phyloP scores from a whole-genome alignment of 306 rosid genomes.

The Prinsepia uniflora region DNA sequence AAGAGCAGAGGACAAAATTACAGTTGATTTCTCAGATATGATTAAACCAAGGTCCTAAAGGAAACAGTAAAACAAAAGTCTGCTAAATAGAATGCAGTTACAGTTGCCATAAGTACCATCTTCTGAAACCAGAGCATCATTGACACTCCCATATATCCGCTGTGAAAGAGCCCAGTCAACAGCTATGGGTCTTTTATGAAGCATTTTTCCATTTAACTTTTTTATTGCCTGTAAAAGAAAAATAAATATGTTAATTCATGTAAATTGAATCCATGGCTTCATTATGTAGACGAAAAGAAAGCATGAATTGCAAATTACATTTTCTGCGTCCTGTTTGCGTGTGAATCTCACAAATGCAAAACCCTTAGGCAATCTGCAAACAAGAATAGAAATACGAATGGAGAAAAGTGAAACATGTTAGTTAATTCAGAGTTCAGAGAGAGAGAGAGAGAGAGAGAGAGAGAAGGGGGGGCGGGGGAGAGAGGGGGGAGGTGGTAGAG shows the following conservation, averaged over 20 bases:
- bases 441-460: background rate
- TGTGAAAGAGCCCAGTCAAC: constrained; percentile 97
- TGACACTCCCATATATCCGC: constrained; percentile 58
- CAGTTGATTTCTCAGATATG: background rate
- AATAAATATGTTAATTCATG: constrained; percentile 13
- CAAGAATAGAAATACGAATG: constrained; percentile 12
- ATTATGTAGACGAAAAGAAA: constrained; percentile 18
- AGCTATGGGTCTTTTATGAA: constrained; percentile 75
- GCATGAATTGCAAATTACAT: constrained; percentile 39
- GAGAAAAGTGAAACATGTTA: constrained; percentile 5
- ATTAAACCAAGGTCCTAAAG: background rate
- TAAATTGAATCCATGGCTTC: constrained; percentile 17
- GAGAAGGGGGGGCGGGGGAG: constrained; percentile 8
- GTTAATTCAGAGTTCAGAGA: background rate
- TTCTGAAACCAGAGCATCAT: constrained; percentile 42
- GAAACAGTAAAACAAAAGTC: background rate
- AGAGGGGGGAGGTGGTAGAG: constrained; percentile 3
- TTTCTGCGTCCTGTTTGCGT: constrained; percentile 78
- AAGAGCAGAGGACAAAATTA: background rate
- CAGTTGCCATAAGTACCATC: constrained; percentile 42
- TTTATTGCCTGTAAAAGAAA: constrained; percentile 62
- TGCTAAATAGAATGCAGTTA: background rate
- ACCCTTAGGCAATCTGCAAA: constrained; percentile 82
- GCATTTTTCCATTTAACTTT: constrained; percentile 67
- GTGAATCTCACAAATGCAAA: constrained; percentile 94